Conservation (phyloP, 139 green algal genomes). For the Trebouxia sp. region DNA sequence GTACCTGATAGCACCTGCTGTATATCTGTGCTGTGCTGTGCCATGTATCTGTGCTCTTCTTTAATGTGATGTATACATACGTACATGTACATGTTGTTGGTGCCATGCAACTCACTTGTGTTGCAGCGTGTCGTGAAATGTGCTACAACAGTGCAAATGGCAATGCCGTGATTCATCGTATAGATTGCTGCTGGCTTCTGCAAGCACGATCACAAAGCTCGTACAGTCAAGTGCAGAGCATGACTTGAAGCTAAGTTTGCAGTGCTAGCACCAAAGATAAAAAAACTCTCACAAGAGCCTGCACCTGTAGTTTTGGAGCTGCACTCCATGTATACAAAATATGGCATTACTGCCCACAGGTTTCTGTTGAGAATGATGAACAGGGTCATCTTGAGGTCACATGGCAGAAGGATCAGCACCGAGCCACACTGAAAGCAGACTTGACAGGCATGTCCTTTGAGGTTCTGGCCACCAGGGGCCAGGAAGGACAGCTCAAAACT, state of each 20-base stretch:
- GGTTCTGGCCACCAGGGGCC: not conserved
- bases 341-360: no score
- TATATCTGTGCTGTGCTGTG: not conserved
- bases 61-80: not conserved
- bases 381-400: slow-evolving; percentile 30
- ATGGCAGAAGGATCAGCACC: slow-evolving; percentile 31
- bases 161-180: no score
- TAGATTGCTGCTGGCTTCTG: no score
- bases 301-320: not conserved
- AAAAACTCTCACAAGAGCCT: not conserved
- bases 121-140: no score
- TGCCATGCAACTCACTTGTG: no score
- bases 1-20: not conserved
- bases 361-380: not conserved
- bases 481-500: slow-evolving; percentile 14
- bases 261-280: not conserved
- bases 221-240: not conserved
- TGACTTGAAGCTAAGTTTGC: not conserved
- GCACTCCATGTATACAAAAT: not conserved
- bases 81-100: not conserved
- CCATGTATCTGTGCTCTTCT: not conserved
- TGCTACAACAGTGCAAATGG: no score
- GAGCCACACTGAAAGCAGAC: slow-evolving; percentile 33
- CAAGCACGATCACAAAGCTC: not conserved
- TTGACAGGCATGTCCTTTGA: slow-evolving; percentile 23